phyloP scores from a whole-genome alignment of 2,329 filamentous ascomycete genomes.

The Ceratocystis harringtonii region DNA sequence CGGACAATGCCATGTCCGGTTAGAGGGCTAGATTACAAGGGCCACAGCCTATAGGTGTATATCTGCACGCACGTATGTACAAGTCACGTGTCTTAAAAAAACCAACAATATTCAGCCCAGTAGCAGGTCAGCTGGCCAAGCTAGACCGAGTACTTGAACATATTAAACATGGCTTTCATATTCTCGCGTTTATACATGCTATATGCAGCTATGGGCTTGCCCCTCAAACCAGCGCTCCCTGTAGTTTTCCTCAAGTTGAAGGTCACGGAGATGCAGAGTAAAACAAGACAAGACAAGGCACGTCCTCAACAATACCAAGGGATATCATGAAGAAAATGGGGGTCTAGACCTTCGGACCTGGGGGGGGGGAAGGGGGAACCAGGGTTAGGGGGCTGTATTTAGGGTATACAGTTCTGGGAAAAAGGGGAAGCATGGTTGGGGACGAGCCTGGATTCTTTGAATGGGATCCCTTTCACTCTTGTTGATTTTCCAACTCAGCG shows the following conservation, averaged over 20 bases:
- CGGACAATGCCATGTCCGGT: constrained; percentile 9
- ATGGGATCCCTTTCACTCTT: not conserved
- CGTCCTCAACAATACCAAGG: not conserved
- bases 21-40: not conserved
- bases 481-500: not conserved
- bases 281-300: not conserved
- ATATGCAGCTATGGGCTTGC: no score
- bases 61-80: no score
- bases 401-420: not conserved
- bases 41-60: not conserved
- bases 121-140: no score
- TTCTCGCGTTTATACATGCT: no score
- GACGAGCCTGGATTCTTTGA: not conserved
- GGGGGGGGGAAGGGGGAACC: not conserved
- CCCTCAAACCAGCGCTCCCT: not conserved
- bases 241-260: not conserved
- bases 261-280: not conserved
- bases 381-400: not conserved
- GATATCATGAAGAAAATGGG: not conserved
- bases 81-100: no score
- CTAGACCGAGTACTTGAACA: no score
- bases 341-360: not conserved
- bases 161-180: no score
- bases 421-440: not conserved
- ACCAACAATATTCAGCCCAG: no score